Evolutionary conservation across 345 rosid genomes (phyloP).

Genomic region (Euphorbia pulcherrima): DNA sequence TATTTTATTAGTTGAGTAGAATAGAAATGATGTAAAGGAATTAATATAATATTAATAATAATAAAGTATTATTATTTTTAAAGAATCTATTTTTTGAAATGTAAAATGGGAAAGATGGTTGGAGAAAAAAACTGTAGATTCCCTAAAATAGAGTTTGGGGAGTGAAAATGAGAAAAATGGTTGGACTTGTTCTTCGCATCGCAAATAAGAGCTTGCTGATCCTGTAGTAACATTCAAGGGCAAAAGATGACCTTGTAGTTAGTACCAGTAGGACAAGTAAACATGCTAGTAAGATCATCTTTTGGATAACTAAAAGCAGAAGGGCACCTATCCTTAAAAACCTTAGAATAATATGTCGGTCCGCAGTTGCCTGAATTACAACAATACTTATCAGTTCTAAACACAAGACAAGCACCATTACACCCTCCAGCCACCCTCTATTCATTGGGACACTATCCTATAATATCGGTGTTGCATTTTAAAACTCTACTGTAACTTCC

Average conservation of each 20-base stretch:
- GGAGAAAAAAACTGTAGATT: no score
- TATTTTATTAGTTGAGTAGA: no score
- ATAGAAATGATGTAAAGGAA: no score
- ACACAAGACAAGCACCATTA: constrained; percentile 35
- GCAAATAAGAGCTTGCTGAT: no score
- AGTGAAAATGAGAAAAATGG: no score
- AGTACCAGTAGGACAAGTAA: constrained; percentile 33
- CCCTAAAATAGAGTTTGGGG: no score
- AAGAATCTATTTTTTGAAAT: no score
- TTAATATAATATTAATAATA: no score
- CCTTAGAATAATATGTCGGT: constrained; percentile 39
- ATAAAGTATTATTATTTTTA: no score
- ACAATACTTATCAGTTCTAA: constrained; percentile 41
- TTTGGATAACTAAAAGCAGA: constrained; percentile 55
- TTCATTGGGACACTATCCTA: constrained; percentile 35
- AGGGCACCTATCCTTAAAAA: constrained; percentile 48
- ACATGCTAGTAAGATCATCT: constrained; percentile 36
- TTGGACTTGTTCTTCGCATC: no score
- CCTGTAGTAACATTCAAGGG: no score
- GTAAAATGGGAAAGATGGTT: no score
- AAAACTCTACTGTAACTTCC: constrained; percentile 19
- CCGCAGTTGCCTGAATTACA: constrained; percentile 42
- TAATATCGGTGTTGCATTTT: constrained; percentile 34
- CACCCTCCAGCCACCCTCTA: constrained; percentile 41
- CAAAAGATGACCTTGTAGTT: constrained; percentile 35